phyloP scores from a whole-genome alignment of 2,329 filamentous ascomycete species.

The Colletotrichum gigasporum region DNA sequence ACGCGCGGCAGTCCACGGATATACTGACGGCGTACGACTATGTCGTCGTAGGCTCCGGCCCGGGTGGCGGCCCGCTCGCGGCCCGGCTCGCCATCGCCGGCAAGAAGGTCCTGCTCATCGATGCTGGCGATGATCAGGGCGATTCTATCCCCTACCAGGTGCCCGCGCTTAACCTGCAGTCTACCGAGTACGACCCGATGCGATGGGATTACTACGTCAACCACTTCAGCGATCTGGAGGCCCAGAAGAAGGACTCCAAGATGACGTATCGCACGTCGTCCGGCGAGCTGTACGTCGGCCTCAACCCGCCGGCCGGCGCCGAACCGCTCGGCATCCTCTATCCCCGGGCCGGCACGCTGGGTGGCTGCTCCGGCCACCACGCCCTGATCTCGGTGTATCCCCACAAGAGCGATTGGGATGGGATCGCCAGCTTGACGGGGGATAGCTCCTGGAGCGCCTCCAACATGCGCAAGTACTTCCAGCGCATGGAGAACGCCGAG shows the following conservation, averaged over 20 bases:
- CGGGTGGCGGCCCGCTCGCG: constrained; percentile 64
- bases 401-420: constrained; percentile 66
- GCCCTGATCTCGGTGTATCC: constrained; percentile 68
- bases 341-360: constrained; percentile 56
- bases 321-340: constrained; percentile 55
- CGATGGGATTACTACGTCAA: constrained; percentile 34
- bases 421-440: constrained; percentile 66
- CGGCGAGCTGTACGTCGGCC: constrained; percentile 48
- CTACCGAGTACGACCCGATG: constrained; percentile 34
- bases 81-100: constrained; percentile 65
- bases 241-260: constrained; percentile 57
- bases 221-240: constrained; percentile 31
- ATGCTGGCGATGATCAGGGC: constrained; percentile 66
- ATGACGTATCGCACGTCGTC: constrained; percentile 57
- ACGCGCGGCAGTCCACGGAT: constrained; percentile 8
- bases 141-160: constrained; percentile 37
- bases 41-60: constrained; percentile 66
- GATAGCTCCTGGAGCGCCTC: constrained; percentile 65
- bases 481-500: constrained; percentile 63
- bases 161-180: constrained; percentile 37
- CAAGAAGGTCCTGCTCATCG: constrained; percentile 65
- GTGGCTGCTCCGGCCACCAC: constrained; percentile 67
- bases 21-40: constrained; percentile 57
- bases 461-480: constrained; percentile 69
- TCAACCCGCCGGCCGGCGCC: constrained; percentile 49